Evolutionary conservation across 2,329 filamentous ascomycete species (phyloP), one percentile per base, ranked within the genome.

Genomic region (Clonostachys sp.): DNA sequence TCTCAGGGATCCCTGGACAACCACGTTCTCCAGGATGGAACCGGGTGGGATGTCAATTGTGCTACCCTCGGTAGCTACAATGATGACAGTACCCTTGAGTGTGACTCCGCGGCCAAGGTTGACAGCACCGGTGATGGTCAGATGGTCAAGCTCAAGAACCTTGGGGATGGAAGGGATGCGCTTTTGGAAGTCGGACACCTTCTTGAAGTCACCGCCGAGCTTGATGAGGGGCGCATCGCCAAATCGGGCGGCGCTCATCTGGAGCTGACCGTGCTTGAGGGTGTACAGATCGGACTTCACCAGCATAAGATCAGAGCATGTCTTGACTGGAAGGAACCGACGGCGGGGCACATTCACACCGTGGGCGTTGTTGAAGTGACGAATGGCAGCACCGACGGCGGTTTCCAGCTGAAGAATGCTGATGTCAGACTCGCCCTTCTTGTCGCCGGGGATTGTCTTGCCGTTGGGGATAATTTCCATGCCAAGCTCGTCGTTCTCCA

Each of bases 391-490:
- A 76, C 94, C 94, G 56, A 99, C 94, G 50, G 94, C 94, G 30
- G 94, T 99, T 81, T 99, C 94, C 58, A 99, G 89, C 80, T 99
- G 94, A 63, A 97, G 83, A 66, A 99, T 96, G 55, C 89, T 95
- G 64, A 97, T 84, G 64, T 99, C 94, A 52, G 92, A 95, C 78
- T 99, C 94, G 68, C 94, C 94, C 87, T 97, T 97, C 87, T 96
- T 96, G 77, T 97, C 94, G 50, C 91, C 94, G 46, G 94, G 89
- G 63, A 99, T 96, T 55, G 89, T 92, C 83, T 99, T 99, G 76
- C 89, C 91, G 77, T 99, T 99, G 70, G 94, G 91, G 61, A 99
- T 99, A 68, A 99, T 99, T 77, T 99, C 94, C 89, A 99, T 95
- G 74, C 91, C 89, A 47, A 99, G 86, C 78, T 97, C 92, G 69